phyloP scores from a whole-genome alignment of 139 green algal species.

The Chlorella vulgaris region DNA sequence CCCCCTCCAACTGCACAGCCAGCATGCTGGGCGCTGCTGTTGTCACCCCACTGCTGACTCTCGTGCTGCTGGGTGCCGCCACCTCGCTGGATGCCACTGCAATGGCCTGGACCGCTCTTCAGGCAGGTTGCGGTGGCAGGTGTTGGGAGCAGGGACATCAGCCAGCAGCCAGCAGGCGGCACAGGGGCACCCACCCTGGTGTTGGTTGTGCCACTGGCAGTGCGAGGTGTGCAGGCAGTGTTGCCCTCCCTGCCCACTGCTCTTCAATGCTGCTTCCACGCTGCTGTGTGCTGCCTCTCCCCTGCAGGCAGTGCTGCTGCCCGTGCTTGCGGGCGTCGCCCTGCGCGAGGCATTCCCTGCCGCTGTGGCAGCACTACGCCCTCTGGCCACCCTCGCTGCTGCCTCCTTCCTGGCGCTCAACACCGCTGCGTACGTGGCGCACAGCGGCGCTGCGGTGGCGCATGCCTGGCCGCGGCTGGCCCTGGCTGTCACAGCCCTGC shows the following conservation, averaged over 20 bases:
- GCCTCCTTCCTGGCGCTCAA: slow-evolving; percentile 63
- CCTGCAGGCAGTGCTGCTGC: slow-evolving; percentile 78
- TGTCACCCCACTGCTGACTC: slow-evolving; percentile 74
- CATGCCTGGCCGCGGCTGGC: slow-evolving; percentile 55
- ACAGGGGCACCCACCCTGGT: too few relatives aligned
- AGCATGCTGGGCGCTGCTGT: slow-evolving; percentile 69
- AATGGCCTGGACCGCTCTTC: slow-evolving; percentile 68
- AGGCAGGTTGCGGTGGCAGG: too few relatives aligned
- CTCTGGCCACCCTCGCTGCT: slow-evolving; percentile 35
- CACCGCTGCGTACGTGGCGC: slow-evolving; percentile 64
- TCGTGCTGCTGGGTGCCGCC: slow-evolving; percentile 67
- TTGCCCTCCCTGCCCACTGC: neutral
- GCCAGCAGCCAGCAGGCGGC: too few relatives aligned
- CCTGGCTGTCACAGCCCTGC: slow-evolving; percentile 56
- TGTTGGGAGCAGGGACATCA: too few relatives aligned
- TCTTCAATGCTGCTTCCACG: neutral
- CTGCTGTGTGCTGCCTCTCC: slow-evolving; percentile 39
- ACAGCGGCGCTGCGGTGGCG: slow-evolving; percentile 49
- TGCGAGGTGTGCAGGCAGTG: neutral
- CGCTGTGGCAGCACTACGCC: slow-evolving; percentile 28
- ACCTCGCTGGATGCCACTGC: slow-evolving; percentile 69
- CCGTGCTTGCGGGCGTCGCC: slow-evolving; percentile 64
- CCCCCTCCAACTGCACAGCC: slow-evolving; percentile 24
- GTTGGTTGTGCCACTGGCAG: too few relatives aligned
- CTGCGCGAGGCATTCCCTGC: slow-evolving; percentile 63